Conservation (phyloP, 2,329 filamentous ascomycete species). For the Aspergillus sp. region DNA sequence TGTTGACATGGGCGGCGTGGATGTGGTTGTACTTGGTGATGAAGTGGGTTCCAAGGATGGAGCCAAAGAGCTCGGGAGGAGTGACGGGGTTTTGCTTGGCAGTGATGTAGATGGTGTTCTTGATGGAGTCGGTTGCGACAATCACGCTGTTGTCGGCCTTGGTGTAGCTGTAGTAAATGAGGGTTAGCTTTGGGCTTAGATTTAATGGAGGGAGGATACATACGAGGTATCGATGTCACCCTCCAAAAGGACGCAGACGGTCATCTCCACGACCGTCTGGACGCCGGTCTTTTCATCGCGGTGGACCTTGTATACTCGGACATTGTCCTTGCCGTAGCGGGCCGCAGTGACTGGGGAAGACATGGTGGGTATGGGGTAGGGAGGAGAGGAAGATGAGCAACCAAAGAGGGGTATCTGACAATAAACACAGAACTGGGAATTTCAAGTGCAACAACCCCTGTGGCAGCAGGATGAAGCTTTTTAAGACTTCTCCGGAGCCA, state of each 20-base stretch:
- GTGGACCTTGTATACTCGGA: constrained; percentile 95
- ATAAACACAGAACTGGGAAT: neutral
- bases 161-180: constrained; percentile 70
- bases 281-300: constrained; percentile 72
- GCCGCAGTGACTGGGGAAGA: constrained; percentile 46
- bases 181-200: neutral
- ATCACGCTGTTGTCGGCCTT: constrained; percentile 90
- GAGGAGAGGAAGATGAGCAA: constrained; percentile 5
- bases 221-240: constrained; percentile 85
- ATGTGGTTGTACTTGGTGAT: constrained; percentile 86
- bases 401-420: neutral
- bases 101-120: constrained; percentile 94
- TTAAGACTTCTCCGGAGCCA: constrained; percentile 14
- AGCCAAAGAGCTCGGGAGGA: constrained; percentile 88
- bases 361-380: constrained; percentile 26
- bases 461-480: constrained; percentile 8
- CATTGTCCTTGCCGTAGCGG: constrained; percentile 77
- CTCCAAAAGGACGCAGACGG: constrained; percentile 87
- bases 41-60: constrained; percentile 84
- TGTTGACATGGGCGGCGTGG: constrained; percentile 74
- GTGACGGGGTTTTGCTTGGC: constrained; percentile 91
- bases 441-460: neutral
- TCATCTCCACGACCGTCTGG: constrained; percentile 92
- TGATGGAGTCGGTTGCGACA: constrained; percentile 96
- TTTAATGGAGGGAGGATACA: constrained; percentile 28